Evolutionary conservation across 352 stramenopile species (phyloP).

Genomic region (Globisporangium rhizosaccharum): DNA sequence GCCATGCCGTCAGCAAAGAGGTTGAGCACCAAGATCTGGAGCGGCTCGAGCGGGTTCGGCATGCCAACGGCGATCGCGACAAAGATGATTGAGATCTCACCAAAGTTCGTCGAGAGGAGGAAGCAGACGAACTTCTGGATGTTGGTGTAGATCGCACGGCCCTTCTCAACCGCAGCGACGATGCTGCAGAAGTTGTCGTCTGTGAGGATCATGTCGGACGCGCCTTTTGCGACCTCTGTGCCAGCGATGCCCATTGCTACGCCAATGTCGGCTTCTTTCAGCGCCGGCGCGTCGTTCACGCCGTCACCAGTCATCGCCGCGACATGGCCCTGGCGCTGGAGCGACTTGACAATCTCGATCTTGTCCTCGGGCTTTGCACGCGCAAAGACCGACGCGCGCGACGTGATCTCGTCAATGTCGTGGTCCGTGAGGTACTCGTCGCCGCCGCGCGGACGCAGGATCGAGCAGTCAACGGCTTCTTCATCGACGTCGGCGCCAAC

Average conservation of each 20-base stretch:
- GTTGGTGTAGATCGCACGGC: slow-evolving; percentile 96
- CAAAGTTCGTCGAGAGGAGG: slow-evolving; percentile 97
- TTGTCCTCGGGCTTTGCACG: slow-evolving; percentile 11
- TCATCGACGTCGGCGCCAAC: slow-evolving; percentile 12
- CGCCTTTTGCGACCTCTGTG: slow-evolving; percentile 97
- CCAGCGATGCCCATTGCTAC: slow-evolving; percentile 97
- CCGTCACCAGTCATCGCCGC: slow-evolving; percentile 95
- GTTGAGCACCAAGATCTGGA: slow-evolving; percentile 98
- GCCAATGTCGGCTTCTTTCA: slow-evolving; percentile 29
- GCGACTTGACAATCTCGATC: slow-evolving; percentile 12
- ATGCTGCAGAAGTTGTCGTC: slow-evolving; percentile 99
- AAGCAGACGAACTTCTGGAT: slow-evolving; percentile 99
- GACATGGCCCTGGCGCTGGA: slow-evolving; percentile 12
- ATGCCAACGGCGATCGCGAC: slow-evolving; percentile 53
- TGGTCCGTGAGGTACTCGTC: slow-evolving; percentile 10
- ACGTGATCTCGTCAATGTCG: slow-evolving; percentile 14
- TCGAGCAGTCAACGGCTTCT: slow-evolving; percentile 9
- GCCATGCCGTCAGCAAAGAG: slow-evolving; percentile 95
- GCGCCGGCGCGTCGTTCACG: slow-evolving; percentile 98
- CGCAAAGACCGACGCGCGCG: slow-evolving; percentile 5
- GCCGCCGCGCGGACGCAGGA: slow-evolving; percentile 5
- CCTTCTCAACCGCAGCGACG: slow-evolving; percentile 95
- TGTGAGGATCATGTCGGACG: slow-evolving; percentile 97
- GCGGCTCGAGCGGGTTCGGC: slow-evolving; percentile 88
- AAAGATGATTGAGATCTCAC: slow-evolving; percentile 89